Conservation (phyloP, 163 green algal species). For the Scenedesmus sp. region DNA sequence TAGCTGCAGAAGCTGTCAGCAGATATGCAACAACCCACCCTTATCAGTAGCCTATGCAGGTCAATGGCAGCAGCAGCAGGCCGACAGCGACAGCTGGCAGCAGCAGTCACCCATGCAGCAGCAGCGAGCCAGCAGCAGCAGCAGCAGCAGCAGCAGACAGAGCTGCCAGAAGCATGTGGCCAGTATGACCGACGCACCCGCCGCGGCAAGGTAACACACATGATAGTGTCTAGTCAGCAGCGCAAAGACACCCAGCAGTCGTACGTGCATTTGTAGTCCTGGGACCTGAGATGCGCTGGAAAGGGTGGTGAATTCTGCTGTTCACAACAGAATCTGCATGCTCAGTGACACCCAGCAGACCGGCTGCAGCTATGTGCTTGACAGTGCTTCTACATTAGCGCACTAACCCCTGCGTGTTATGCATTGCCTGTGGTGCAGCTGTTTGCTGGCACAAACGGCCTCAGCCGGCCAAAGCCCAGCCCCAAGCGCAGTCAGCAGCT, state of each 20-base stretch:
- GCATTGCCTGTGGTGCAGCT: constrained; percentile 14
- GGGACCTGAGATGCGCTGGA: too few relatives aligned
- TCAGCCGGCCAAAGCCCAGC: constrained; percentile 1
- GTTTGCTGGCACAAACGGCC: constrained; percentile 33
- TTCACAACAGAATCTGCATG: background rate
- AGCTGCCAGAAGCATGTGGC: constrained; percentile 7
- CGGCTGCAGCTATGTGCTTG: background rate
- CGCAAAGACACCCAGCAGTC: background rate
- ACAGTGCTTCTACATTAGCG: background rate
- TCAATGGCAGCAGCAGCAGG: background rate
- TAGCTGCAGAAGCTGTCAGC: background rate
- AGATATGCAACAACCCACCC: background rate
- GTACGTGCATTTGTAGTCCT: background rate
- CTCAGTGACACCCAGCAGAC: background rate
- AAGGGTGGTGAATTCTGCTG: too few relatives aligned
- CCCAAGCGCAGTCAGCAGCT: background rate
- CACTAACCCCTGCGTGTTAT: background rate
- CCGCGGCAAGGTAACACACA: constrained; percentile 11
- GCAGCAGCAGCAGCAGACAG: background rate
- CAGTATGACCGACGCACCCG: constrained; percentile 24
- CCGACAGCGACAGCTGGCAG: background rate
- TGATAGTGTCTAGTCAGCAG: background rate
- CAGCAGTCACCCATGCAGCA: background rate
- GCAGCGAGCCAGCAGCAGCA: background rate
- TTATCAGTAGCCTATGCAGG: background rate